Percentiles rank a stretch among this genome's conserved stretches.
phyloP scores from a whole-genome alignment of 2,329 filamentous ascomycete species.

The Emmonsiellopsis sp. region DNA sequence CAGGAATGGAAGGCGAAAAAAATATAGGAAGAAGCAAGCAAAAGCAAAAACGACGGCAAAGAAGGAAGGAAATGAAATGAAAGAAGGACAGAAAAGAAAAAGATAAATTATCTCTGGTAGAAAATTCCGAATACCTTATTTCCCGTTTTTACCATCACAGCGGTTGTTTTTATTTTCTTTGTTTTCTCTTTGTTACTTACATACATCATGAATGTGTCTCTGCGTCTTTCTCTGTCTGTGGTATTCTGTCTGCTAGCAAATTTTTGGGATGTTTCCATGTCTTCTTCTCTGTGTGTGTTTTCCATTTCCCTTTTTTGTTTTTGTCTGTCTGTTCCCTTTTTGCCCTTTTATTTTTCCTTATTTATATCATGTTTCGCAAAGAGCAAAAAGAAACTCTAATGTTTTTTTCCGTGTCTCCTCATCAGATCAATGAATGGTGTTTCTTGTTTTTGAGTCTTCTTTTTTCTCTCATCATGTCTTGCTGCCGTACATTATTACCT shows the following conservation, averaged over 20 bases:
- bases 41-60: no score
- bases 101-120: neutral
- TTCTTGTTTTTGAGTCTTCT: neutral
- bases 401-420: slow-evolving; percentile 6
- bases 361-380: slow-evolving; percentile 7
- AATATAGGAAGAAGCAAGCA: neutral
- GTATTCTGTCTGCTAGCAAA: neutral
- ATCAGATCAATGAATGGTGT: slow-evolving; percentile 3
- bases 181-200: neutral
- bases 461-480: neutral
- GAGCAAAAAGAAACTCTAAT: slow-evolving; percentile 6
- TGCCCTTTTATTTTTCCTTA: slow-evolving; percentile 7
- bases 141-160: neutral
- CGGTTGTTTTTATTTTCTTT: neutral
- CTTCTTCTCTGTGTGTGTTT: neutral
- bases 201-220: neutral
- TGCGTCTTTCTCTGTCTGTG: neutral
- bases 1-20: neutral
- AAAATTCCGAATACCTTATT: neutral
- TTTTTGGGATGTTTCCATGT: neutral
- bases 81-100: neutral
- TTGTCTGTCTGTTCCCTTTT: slow-evolving; percentile 11
- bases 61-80: no score
- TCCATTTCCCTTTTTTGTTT: slow-evolving; percentile 1
- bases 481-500: neutral